Conservation (phyloP, 768 basidiomycete genomes). For the Coprinopsis marcescibilis region DNA sequence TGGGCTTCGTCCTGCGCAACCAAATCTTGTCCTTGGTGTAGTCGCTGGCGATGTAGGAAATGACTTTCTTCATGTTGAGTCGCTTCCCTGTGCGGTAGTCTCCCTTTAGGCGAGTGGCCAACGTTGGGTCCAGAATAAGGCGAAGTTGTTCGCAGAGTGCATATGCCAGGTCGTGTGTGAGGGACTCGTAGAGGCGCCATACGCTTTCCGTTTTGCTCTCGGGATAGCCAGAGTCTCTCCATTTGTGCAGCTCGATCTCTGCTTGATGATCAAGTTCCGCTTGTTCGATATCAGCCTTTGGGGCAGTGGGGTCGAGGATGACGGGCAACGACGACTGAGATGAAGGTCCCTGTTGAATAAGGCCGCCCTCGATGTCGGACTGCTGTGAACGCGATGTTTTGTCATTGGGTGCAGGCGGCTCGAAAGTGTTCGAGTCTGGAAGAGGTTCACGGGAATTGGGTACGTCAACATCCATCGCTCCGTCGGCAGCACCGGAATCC, state of each 20-base stretch:
- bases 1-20: slow-evolving; percentile 91
- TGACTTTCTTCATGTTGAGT: slow-evolving; percentile 98
- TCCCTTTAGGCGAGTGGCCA: slow-evolving; percentile 89
- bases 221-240: slow-evolving; percentile 58
- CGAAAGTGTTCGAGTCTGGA: slow-evolving; percentile 8
- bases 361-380: slow-evolving; percentile 39
- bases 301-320: slow-evolving; percentile 21
- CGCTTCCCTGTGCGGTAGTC: slow-evolving; percentile 98
- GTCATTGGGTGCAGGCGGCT: not conserved
- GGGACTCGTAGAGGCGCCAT: slow-evolving; percentile 89
- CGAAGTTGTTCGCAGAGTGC: slow-evolving; percentile 94
- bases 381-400: slow-evolving; percentile 17
- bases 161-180: slow-evolving; percentile 89
- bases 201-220: slow-evolving; percentile 57
- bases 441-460: slow-evolving; percentile 20
- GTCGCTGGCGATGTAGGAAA: slow-evolving; percentile 96
- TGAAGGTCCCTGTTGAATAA: slow-evolving; percentile 30
- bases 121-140: slow-evolving; percentile 91
- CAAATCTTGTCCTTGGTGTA: slow-evolving; percentile 99
- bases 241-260: slow-evolving; percentile 46
- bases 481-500: slow-evolving; percentile 22
- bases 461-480: slow-evolving; percentile 47
- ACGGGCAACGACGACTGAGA: slow-evolving; percentile 16
- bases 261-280: slow-evolving; percentile 22
- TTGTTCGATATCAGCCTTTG: slow-evolving; percentile 20